Percentiles rank a stretch among this genome's conserved stretches.
These are phyloP conservation scores for Tricholoma terreum DNA, from an alignment of 768 basidiomycete species.

Conservation along the genomic window DNA sequence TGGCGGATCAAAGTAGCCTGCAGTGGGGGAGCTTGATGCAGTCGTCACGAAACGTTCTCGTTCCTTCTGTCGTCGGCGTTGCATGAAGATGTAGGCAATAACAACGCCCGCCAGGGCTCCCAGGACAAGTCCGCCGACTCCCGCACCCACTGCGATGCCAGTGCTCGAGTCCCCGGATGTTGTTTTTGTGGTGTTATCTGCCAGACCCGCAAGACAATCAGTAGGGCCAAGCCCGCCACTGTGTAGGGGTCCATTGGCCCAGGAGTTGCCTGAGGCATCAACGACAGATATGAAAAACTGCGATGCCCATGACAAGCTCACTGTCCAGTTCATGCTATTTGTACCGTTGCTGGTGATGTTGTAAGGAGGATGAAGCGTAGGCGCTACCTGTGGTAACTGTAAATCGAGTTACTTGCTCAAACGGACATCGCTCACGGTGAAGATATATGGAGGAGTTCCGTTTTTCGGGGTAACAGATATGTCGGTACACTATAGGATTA, in stretches of 20 bases:
- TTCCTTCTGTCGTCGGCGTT: constrained; percentile 22
- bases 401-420: neutral
- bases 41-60: constrained; percentile 26
- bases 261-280: constrained; percentile 47
- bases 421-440: constrained; percentile 41
- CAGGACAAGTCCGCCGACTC: constrained; percentile 37
- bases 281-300: constrained; percentile 56
- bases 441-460: constrained; percentile 56
- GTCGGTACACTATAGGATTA: constrained; percentile 48
- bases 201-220: constrained; percentile 37
- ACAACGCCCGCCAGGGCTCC: constrained; percentile 34
- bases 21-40: constrained; percentile 18
- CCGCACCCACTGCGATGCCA: constrained; percentile 31
- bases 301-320: constrained; percentile 47
- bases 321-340: constrained; percentile 55
- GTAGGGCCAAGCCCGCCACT: constrained; percentile 42
- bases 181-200: neutral
- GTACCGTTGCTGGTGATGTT: constrained; percentile 48
- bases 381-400: constrained; percentile 44
- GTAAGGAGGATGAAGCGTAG: constrained; percentile 57
- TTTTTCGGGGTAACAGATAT: constrained; percentile 50
- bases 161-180: neutral
- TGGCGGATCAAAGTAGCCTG: constrained; percentile 14
- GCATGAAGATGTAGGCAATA: constrained; percentile 31
- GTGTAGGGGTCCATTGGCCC: constrained; percentile 60